phyloP scores from a whole-genome alignment of 1,284 basidiomycete species.

The Leccinum pseudoinsigne region DNA sequence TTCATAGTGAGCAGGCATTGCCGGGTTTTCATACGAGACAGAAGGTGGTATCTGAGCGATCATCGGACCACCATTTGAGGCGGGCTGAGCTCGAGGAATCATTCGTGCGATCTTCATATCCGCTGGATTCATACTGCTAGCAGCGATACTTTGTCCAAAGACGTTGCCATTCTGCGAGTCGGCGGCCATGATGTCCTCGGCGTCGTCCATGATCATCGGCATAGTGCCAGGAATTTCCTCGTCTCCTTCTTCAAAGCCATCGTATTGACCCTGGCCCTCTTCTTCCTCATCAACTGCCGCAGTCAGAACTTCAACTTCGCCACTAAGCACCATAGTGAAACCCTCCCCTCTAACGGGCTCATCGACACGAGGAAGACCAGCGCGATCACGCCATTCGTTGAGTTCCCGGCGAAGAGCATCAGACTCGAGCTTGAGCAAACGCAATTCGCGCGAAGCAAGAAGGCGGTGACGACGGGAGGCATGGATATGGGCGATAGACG shows the following conservation, averaged over 20 bases:
- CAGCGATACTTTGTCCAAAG: constrained; percentile 26
- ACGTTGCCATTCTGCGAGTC: constrained; percentile 19
- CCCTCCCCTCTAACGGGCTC: constrained; percentile 68
- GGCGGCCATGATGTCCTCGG: constrained; percentile 27
- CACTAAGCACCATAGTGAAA: constrained; percentile 66
- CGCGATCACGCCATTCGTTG: constrained; percentile 85
- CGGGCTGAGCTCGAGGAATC: constrained; percentile 22
- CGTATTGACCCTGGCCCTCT: constrained; percentile 43
- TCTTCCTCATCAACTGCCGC: constrained; percentile 55
- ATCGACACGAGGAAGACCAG: constrained; percentile 65
- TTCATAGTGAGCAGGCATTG: constrained; percentile 34
- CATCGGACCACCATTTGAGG: constrained; percentile 25
- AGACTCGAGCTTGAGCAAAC: constrained; percentile 71
- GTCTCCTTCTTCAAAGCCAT: constrained; percentile 40
- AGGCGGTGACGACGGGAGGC: constrained; percentile 79
- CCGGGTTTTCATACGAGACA: constrained; percentile 35
- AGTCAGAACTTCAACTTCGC: constrained; percentile 65
- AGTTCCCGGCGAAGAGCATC: constrained; percentile 82
- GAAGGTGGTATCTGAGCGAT: constrained; percentile 33
- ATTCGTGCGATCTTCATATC: constrained; percentile 30
- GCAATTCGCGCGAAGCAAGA: constrained; percentile 75
- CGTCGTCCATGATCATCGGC: constrained; percentile 28
- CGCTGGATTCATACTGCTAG: constrained; percentile 21
- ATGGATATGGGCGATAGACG: constrained; percentile 82
- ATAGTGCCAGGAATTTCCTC: constrained; percentile 25